Percentiles rank a stretch among this genome's conserved stretches.
Evolutionary conservation across 2,329 filamentous ascomycete species (phyloP).

Genomic region (Arthrobotrys iridis): DNA sequence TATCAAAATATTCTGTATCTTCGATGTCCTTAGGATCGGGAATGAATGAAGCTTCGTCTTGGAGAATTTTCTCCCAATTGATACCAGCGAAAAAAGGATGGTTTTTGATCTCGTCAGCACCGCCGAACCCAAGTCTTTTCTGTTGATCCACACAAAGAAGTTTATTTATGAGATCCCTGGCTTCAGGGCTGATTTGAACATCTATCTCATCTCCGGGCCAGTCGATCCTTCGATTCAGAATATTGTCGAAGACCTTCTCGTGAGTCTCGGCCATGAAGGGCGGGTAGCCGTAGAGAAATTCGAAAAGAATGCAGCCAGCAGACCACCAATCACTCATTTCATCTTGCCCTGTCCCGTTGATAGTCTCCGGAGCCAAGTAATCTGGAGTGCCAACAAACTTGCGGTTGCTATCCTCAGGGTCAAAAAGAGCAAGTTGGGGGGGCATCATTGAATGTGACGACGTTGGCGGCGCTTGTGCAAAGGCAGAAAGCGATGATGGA

Average conservation of each 20-base stretch:
- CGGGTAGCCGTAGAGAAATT: constrained; percentile 91
- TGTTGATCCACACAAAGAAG: constrained; percentile 85
- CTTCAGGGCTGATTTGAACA: constrained; percentile 76
- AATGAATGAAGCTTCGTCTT: constrained; percentile 95
- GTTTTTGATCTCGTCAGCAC: constrained; percentile 87
- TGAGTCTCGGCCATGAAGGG: constrained; percentile 92
- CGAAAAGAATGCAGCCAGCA: constrained; percentile 96
- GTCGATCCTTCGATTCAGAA: constrained; percentile 84
- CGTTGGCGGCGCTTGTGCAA: constrained; percentile 59
- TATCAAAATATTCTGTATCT: constrained; percentile 97
- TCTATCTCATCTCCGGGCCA: constrained; percentile 86
- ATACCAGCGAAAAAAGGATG: constrained; percentile 89
- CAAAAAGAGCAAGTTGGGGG: constrained; percentile 90
- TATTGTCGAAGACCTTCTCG: constrained; percentile 96
- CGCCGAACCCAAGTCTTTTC: constrained; percentile 86
- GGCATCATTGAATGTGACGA: constrained; percentile 75
- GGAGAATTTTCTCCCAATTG: constrained; percentile 89
- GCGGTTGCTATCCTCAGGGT: constrained; percentile 90
- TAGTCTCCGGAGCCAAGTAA: constrained; percentile 95
- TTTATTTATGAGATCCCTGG: constrained; percentile 93
- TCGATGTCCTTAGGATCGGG: constrained; percentile 92
- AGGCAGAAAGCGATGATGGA: constrained; percentile 54
- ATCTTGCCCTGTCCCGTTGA: constrained; percentile 92
- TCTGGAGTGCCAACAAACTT: constrained; percentile 97
- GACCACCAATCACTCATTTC: constrained; percentile 99